Base-by-base conservation (phyloP, 2,329 filamentous ascomycete genomes). In the Balansia obtecta region DNA sequence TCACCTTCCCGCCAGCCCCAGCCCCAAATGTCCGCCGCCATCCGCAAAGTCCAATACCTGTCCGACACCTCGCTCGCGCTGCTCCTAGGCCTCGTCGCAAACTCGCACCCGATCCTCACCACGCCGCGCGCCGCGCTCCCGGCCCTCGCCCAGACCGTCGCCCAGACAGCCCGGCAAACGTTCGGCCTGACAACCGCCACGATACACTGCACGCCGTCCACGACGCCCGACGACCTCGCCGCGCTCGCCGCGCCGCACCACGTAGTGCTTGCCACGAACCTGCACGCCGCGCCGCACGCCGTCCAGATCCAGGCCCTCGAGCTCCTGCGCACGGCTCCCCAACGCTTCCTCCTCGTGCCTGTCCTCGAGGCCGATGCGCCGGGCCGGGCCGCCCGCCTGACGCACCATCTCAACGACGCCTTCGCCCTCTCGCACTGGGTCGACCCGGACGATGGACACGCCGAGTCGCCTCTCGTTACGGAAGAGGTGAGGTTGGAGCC, bases 351-450 rank as follows among this genome's bases (percentile, higher is more conserved):
- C 27, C 82, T 96, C 55, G 71, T 95, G 32, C 84, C 87, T 1
- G 70, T 95, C n/a, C 69, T 89, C 1, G 71, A 67, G 18, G 73
- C 72, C 1, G 62, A 63, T 37, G 65, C 67, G 40, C 71, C 72
- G 2, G 72, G 75, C 38, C 16, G 15, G 3, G 61, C 69, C 42
- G 70, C 73, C 3, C 70, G 69, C 46, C 71, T 83, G 46, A 75
- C 71, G 20, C 67, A 66, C 33, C 76, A 88, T 57, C 62, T 84
- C 65, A 94, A 89, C 59, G 88, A 97, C 52, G 80, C 86, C 55
- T 84, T 97, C 57, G 88, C 89, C 62, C 82, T 97, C 52, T 91
- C 87, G 0, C 90, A 97, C 65, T 87, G 83, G 69, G 89, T 97
- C 60, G 77, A 83, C 51, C 74, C 76, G 0, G 73, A 77, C 1